Percentiles rank a stretch among this genome's conserved stretches.
Conservation (phyloP, 768 basidiomycete genomes). For the Grammothele lineata region DNA sequence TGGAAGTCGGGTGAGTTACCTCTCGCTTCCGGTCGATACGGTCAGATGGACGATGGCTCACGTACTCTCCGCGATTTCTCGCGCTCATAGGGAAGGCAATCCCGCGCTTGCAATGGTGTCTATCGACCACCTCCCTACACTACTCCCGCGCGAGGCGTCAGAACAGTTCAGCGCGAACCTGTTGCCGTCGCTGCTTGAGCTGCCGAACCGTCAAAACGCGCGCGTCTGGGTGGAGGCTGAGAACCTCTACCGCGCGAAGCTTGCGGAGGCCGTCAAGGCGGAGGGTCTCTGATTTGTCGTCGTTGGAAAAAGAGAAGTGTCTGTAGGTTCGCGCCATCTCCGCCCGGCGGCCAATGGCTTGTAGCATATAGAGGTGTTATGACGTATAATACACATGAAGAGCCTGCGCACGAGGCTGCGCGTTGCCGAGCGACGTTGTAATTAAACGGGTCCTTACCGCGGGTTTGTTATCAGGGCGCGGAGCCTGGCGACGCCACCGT, state of each 20-base stretch:
- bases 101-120: conserved; percentile 83
- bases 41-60: too few species aligned
- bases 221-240: conserved; percentile 90
- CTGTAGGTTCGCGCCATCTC: too few species aligned
- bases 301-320: neutral
- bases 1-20: conserved; percentile 69
- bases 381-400: too few species aligned
- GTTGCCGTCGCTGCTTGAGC: conserved; percentile 75
- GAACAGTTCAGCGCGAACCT: conserved; percentile 93
- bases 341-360: too few species aligned
- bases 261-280: conserved; percentile 44
- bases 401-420: neutral
- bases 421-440: neutral
- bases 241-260: conserved; percentile 69
- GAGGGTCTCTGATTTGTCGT: conserved; percentile 21
- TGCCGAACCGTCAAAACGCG: conserved; percentile 61
- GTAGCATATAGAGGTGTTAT: too few species aligned
- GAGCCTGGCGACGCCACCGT: neutral
- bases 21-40: too few species aligned
- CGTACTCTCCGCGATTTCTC: too few species aligned
- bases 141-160: conserved; percentile 92
- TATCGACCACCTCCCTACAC: conserved; percentile 94
- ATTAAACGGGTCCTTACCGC: neutral
- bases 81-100: conserved; percentile 54
- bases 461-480: neutral